Conservation (phyloP, 441 rosid genomes). For the Jatropha multifida region DNA sequence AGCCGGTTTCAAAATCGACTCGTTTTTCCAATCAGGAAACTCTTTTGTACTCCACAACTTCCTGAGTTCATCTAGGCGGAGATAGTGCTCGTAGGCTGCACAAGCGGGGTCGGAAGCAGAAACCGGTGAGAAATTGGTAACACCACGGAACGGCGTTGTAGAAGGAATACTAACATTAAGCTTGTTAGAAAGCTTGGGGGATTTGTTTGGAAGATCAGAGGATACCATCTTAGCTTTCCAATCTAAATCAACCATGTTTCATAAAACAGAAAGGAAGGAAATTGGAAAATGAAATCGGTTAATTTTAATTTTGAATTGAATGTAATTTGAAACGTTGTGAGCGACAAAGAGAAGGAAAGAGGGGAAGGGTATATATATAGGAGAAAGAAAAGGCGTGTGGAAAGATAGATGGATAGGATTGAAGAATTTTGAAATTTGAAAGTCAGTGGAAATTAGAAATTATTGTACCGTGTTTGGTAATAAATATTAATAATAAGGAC, state of each 20-base stretch:
- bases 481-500: too few relatives aligned
- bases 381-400: conserved; percentile 26
- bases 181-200: conserved; percentile 49
- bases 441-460: conserved; percentile 17
- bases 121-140: conserved; percentile 39
- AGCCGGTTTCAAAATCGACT: conserved; percentile 64
- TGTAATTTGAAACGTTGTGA: not conserved
- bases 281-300: not conserved
- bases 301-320: not conserved
- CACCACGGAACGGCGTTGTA: conserved; percentile 28
- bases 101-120: conserved; percentile 57
- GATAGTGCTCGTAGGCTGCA: conserved; percentile 67
- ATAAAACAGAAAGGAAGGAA: not conserved
- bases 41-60: conserved; percentile 54
- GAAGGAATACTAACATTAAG: conserved; percentile 51
- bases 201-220: conserved; percentile 45
- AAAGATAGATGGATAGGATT: conserved; percentile 21
- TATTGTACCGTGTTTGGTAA: not conserved
- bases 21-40: conserved; percentile 63
- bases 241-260: conserved; percentile 70
- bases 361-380: conserved; percentile 19
- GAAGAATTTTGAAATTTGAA: conserved; percentile 24
- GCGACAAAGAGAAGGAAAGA: not conserved
- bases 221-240: conserved; percentile 68
- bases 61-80: conserved; percentile 74